A percentile compares a stretch with the other conserved stretches of the same genome.
These are phyloP conservation scores for Zygoascus sp. DNA, from an alignment of 1,139 yeast genomes.

Conservation along the genomic window DNA sequence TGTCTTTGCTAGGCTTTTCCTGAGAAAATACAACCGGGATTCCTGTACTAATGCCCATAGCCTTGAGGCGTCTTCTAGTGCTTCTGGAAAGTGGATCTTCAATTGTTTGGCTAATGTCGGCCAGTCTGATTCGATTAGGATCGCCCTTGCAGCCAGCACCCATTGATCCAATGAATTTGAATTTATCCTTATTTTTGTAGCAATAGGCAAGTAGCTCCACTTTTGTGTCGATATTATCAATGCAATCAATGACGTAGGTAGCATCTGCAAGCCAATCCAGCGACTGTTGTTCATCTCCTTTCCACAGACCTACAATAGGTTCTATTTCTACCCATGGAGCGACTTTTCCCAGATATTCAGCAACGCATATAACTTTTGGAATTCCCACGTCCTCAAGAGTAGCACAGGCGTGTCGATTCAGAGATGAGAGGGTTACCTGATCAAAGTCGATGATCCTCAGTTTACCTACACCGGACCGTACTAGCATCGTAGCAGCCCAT, in stretches of 20 bases:
- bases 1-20: slow-evolving; percentile 93
- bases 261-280: slow-evolving; percentile 46
- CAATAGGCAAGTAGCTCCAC: slow-evolving; percentile 81
- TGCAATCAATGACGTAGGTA: slow-evolving; percentile 80
- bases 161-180: slow-evolving; percentile 68
- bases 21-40: slow-evolving; percentile 89
- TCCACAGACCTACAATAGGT: slow-evolving; percentile 74
- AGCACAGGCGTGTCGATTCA: slow-evolving; percentile 94
- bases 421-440: slow-evolving; percentile 86
- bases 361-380: slow-evolving; percentile 77
- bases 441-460: slow-evolving; percentile 87
- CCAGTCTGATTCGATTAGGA: slow-evolving; percentile 74
- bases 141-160: slow-evolving; percentile 95
- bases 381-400: slow-evolving; percentile 83
- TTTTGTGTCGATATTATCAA: slow-evolving; percentile 92
- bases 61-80: slow-evolving; percentile 76
- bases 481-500: slow-evolving; percentile 90
- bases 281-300: slow-evolving; percentile 30
- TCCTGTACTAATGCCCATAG: slow-evolving; percentile 67
- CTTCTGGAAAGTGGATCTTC: slow-evolving; percentile 93
- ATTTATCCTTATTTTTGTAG: slow-evolving; percentile 40
- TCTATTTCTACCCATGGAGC: slow-evolving; percentile 93
- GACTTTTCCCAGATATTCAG: slow-evolving; percentile 55
- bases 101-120: slow-evolving; percentile 72
- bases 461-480: slow-evolving; percentile 80